Evolutionary conservation across 2,329 filamentous ascomycete species (phyloP).

Genomic region (Tolypocladium inflatum): DNA sequence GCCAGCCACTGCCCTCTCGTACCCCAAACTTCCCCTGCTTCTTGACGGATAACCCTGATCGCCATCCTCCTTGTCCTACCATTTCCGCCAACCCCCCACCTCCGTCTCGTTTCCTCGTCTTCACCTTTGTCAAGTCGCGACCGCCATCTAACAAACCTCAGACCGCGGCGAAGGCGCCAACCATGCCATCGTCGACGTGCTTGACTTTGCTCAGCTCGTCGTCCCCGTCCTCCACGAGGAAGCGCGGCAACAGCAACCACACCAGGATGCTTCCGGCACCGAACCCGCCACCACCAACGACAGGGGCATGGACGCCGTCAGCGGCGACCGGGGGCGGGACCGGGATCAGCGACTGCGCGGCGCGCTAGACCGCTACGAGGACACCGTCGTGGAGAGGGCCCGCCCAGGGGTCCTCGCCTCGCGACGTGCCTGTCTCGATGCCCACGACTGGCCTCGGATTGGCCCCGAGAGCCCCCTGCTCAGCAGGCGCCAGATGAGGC

Average conservation of each 20-base stretch:
- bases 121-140: rapidly evolving
- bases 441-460: slow-evolving; percentile 39
- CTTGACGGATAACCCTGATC: background rate
- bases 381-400: slow-evolving; percentile 30
- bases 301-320: background rate
- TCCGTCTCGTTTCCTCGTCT: background rate
- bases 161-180: slow-evolving; percentile 50
- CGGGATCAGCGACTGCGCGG: slow-evolving; percentile 8
- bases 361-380: slow-evolving; percentile 31
- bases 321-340: background rate
- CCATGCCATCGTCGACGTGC: slow-evolving; percentile 43
- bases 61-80: background rate
- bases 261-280: background rate
- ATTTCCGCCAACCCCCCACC: background rate
- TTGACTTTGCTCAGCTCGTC: slow-evolving; percentile 29
- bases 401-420: slow-evolving; percentile 38
- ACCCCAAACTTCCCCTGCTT: background rate
- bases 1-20: background rate
- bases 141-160: slow-evolving; percentile 13
- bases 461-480: slow-evolving; percentile 24
- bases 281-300: background rate
- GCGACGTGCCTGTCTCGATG: slow-evolving; percentile 43
- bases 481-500: slow-evolving; percentile 24
- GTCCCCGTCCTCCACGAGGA: slow-evolving; percentile 8
- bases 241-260: background rate